phyloP scores from a whole-genome alignment of 108 stramenopile genomes.

The Pseudonitzschia pungens region DNA sequence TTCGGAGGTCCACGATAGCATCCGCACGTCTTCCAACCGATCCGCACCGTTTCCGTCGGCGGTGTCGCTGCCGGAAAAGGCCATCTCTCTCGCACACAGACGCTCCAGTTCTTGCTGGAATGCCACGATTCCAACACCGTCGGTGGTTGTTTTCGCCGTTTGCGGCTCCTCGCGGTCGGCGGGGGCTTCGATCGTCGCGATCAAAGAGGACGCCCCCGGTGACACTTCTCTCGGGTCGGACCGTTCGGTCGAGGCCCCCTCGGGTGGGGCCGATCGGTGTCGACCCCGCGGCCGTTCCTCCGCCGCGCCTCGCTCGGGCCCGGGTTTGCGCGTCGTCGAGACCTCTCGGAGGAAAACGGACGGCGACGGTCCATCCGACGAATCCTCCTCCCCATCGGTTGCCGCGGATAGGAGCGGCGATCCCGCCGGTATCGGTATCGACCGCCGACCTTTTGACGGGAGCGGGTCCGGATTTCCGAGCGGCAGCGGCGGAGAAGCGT shows the following conservation, averaged over 20 bases:
- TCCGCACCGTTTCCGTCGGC: not conserved
- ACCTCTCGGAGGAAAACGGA: not conserved
- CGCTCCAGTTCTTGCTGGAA: constrained; percentile 6
- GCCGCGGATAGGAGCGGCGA: not conserved
- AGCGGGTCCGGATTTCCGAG: no score
- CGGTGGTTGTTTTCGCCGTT: not conserved
- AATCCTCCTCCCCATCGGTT: not conserved
- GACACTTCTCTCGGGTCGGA: no score
- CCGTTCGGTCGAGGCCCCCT: no score
- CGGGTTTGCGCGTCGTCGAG: constrained; percentile 1
- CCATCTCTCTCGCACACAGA: not conserved
- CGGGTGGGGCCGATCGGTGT: no score
- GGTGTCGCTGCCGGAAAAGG: not conserved
- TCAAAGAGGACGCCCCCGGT: no score
- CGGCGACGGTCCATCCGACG: not conserved
- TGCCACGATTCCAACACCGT: not conserved
- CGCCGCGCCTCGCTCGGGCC: not conserved
- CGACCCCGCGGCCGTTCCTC: not conserved
- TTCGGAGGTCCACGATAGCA: not conserved
- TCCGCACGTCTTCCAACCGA: not conserved
- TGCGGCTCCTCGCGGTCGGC: no score
- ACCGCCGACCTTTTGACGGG: no score
- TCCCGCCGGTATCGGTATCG: no score
- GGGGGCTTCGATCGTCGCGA: no score
- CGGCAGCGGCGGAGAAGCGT: no score